Base-by-base conservation (phyloP, 2,329 filamentous ascomycete genomes). In the Domatiomyces globalis region DNA sequence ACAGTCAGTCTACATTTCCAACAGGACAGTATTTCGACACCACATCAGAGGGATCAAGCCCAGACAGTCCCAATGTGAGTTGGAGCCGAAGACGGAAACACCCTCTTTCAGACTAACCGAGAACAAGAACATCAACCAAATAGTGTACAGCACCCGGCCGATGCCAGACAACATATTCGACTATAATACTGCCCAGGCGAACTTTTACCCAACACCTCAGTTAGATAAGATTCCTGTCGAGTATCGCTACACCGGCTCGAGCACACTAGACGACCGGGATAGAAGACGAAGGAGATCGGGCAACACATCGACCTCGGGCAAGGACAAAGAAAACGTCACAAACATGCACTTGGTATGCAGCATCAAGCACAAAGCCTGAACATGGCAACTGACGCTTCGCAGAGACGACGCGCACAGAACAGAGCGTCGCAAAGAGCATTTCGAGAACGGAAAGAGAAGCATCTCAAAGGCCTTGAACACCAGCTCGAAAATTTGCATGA, bases 401-500 rank as follows among this genome's bases (percentile, higher is more conserved):
- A 94, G 87, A 94, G 94, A 71, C 84, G 88, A 43, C 96, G 96
- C 72, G 92, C 92, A 10, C 89, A 95, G 65, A 95, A 95, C 62
- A 79, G 89, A 59, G 89, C 89, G 7, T 89, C 89, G 4, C 89
- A 95, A 69, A 80, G 89, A 52, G 89, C 89, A 5, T 95, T 95
- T 75, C 81, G 89, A 50, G 89, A 95, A 67, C 84, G 89, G 56
- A 95, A 95, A 70, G 89, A 95, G 68, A 92, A 85, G 71, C 89
- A 94, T 62, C 67, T 94, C 46, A 87, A 87, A 65, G 84, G 89
- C 59, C 76, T 94, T 1, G 88, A 95, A 69, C 84, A 75, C 53
- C 86, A 87, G 67, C 80, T 87, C 2, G 75, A 82, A 45, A 81
- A 85, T 63, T 68, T 87, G 10, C 61, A 64, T 33, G 58, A 62